Evolutionary conservation across 1,284 basidiomycete species (phyloP), one percentile per base, ranked within the genome.

Genomic region (Clitocybe nebularis): DNA sequence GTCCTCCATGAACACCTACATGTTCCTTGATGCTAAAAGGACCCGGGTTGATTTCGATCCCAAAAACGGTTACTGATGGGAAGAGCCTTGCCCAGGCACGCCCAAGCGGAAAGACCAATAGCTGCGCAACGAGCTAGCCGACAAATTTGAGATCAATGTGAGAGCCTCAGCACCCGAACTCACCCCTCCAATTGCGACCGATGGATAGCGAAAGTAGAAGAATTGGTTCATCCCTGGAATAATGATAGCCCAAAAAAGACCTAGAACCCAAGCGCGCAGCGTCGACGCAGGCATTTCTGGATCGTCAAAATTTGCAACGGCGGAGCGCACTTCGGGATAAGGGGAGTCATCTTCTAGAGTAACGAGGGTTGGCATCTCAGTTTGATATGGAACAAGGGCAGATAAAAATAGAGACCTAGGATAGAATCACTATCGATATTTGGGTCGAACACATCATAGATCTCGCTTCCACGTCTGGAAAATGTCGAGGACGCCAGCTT

Each of bases 21-120:
- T 86, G 84, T 59, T 88, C 84, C 53, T 88, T 88, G 61, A 88
- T 83, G 39, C 80, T 79, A 59, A 86, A 89, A 2, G 82, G 80
- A 13, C 84, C 84, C 14, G 85, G 83, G 59, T 89, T 89, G 39
- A 88, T 57, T 5, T 67, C 52, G 10, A 69, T 25, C 6, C 72
- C 69, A 24, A 81, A 70, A 11, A 83, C 63, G 46, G 60, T 57
- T 50, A 67, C 66, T 22, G 61, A 59, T 16, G 80, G 85, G 38
- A 84, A 53, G 32, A 73, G 56, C 6, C 64, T 63, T 4, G 75
- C 70, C 69, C 73, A 75, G 9, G 64, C 53, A 16, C 68, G 59
- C n/a, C 74, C 75, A 28, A 78, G 61, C 0, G 85, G 85, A 53
- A 84, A 79, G 0, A 71, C 67, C 6, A 79, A 53, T 1, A 81